These are phyloP conservation scores for Malassezia furfur DNA, from an alignment of 1,284 basidiomycete genomes.

Conservation along the genomic window DNA sequence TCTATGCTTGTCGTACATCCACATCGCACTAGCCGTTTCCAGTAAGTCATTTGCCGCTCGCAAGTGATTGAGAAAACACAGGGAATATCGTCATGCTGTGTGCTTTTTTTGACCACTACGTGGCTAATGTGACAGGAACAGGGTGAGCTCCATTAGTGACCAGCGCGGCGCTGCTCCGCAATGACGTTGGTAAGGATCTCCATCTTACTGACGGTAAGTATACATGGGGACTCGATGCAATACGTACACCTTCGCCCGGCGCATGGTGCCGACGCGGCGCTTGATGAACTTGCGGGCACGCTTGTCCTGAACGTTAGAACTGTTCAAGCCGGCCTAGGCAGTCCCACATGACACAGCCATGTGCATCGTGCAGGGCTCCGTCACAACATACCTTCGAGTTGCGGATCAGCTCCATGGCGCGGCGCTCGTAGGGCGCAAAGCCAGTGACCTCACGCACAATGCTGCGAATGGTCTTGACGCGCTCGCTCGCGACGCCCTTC, in stretches of 20 bases:
- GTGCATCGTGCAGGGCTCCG: too few species aligned
- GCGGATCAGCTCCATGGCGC: constrained; percentile 95
- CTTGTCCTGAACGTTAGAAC: constrained; percentile 35
- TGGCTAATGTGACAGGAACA: constrained; percentile 13
- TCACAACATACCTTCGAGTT: constrained; percentile 76
- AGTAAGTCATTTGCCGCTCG: too few species aligned
- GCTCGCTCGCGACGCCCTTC: constrained; percentile 73
- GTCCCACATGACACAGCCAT: too few species aligned
- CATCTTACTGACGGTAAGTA: constrained; percentile 30
- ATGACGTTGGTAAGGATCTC: constrained; percentile 43
- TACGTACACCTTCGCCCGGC: constrained; percentile 40
- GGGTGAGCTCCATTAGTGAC: constrained; percentile 27
- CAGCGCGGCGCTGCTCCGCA: constrained; percentile 45
- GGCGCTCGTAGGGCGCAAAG: constrained; percentile 95
- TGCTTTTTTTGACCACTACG: constrained; percentile 12
- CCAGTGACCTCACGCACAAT: constrained; percentile 57
- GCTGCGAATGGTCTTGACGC: constrained; percentile 36
- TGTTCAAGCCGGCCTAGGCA: not conserved
- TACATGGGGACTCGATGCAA: not conserved
- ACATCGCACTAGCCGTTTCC: too few species aligned
- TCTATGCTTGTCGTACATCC: too few species aligned
- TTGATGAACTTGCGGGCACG: constrained; percentile 48
- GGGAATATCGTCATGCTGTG: not conserved
- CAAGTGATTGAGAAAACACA: not conserved
- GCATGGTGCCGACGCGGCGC: constrained; percentile 44